phyloP scores from a whole-genome alignment of 306 rosid species.

The Vicia sativa region DNA sequence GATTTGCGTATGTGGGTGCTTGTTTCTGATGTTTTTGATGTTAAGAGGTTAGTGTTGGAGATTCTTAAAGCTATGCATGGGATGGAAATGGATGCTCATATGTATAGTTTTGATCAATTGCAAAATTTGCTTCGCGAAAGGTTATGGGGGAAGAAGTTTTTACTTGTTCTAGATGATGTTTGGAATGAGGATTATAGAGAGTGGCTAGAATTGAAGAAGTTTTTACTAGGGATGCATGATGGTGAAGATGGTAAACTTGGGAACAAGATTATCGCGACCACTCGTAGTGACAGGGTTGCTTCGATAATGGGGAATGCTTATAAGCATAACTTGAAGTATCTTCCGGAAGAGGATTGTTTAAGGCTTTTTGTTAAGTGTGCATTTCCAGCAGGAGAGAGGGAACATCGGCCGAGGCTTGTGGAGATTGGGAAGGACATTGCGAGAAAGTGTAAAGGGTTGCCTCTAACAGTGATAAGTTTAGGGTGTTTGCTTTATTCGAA shows the following conservation, averaged over 20 bases:
- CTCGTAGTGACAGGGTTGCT: constrained; percentile 32
- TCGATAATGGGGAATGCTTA: constrained; percentile 34
- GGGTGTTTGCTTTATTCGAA: constrained; percentile 26
- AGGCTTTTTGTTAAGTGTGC: constrained; percentile 35
- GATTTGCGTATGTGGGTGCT: constrained; percentile 31
- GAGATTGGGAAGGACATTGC: constrained; percentile 39
- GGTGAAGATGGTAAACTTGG: background rate
- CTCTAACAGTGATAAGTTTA: constrained; percentile 35
- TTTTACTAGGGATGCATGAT: constrained; percentile 19
- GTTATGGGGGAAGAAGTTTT: constrained; percentile 9
- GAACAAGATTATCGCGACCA: constrained; percentile 23
- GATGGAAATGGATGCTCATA: constrained; percentile 5
- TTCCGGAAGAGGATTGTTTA: constrained; percentile 37
- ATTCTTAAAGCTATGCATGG: constrained; percentile 28
- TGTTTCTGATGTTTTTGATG: constrained; percentile 37
- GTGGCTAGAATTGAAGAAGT: constrained; percentile 23
- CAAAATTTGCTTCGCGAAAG: constrained; percentile 22
- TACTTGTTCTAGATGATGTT: constrained; percentile 28
- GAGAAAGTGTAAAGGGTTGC: constrained; percentile 39
- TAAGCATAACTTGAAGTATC: constrained; percentile 33
- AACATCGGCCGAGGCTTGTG: constrained; percentile 24
- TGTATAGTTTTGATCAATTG: constrained; percentile 16
- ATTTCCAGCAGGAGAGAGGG: constrained; percentile 22
- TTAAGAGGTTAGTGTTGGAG: constrained; percentile 18
- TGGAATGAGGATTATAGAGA: constrained; percentile 32